Evolutionary conservation across 2,329 filamentous ascomycete genomes (phyloP), one percentile per base, ranked within the genome.

Genomic region (Cytospora piceae): DNA sequence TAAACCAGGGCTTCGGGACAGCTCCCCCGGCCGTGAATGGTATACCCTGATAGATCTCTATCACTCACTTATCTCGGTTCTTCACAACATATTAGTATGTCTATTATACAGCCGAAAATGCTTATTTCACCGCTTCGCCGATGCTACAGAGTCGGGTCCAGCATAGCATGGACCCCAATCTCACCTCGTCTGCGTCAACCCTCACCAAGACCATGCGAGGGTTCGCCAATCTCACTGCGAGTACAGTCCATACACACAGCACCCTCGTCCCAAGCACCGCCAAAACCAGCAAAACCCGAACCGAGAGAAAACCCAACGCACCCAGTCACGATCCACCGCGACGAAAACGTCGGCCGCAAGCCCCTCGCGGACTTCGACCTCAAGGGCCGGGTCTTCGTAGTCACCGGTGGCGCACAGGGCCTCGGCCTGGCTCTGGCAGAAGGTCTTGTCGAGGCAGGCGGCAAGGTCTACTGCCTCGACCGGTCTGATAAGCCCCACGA

Each of bases 391-490:
- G 83, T 91, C 1, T 85, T 92, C 56, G 75, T 91, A 34, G 87
- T 93, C 3, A 90, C 90, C 1, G 91, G 91, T 22, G 91, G 85
- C 63, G 90, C 86, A 2, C 83, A 87, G 67, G 91, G 91, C 0
- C 82, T 94, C 12, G 91, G 91, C n/a, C 77, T 94, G 24, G 86
- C 88, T 7, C 85, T 93, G 71, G 86, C 90, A 1, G 90, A 94
- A 72, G 90, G 88, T 1, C 78, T 94, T 17, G 80, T 92, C 15
- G 90, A 94, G 76, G 90, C 90, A 29, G 91, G 91, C 24, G 91
- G 90, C 29, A 90, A 80, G 69, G 85, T 87, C 4, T 87, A 87
- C 72, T 85, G 83, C 42, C 78, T 88, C 51, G 85, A 88, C 71
- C 78, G 82, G 51, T 76, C 82, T 58, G 75, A 76, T 17, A 77